Evolutionary conservation across 208 protist genomes (phyloP).

Genomic region (Endotrypanum monterogeii): DNA sequence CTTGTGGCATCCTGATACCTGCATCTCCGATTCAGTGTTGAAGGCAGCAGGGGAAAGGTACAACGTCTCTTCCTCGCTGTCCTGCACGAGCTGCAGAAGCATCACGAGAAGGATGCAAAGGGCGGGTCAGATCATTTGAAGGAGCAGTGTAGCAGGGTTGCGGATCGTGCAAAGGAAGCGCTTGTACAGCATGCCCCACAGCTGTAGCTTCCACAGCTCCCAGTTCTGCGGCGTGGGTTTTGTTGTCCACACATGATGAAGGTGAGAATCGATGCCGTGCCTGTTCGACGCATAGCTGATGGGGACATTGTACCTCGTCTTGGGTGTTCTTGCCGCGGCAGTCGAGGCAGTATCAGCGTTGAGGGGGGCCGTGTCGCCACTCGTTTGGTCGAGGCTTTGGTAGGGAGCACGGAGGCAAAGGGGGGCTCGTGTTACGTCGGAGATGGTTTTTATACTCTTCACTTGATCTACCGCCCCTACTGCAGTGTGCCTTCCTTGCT

Average conservation of each 20-base stretch:
- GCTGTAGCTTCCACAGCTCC: constrained; percentile 33
- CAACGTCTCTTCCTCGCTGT: constrained; percentile 16
- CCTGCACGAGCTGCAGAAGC: constrained; percentile 50
- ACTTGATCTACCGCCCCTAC: no score
- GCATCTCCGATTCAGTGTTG: constrained; percentile 9
- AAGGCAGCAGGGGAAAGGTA: constrained; percentile 28
- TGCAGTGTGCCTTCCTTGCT: no score
- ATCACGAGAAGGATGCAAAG: constrained; percentile 66
- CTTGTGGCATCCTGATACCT: constrained; percentile 21
- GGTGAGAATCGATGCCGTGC: constrained; percentile 18
- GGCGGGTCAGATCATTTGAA: constrained; percentile 73
- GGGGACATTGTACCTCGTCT: background rate
- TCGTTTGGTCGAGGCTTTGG: no score
- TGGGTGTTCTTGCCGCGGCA: background rate
- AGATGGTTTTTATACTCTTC: no score
- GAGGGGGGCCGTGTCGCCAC: no score
- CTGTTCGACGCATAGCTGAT: constrained; percentile 16
- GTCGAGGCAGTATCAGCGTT: no score
- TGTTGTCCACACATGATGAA: constrained; percentile 23
- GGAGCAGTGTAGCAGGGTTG: constrained; percentile 60
- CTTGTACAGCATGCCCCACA: constrained; percentile 54
- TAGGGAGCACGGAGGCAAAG: no score
- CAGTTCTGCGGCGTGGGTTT: constrained; percentile 1
- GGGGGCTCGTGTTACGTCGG: no score
- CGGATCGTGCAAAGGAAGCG: constrained; percentile 61